Base-by-base conservation (phyloP, 345 rosid species). In the Erodium maritimum region DNA sequence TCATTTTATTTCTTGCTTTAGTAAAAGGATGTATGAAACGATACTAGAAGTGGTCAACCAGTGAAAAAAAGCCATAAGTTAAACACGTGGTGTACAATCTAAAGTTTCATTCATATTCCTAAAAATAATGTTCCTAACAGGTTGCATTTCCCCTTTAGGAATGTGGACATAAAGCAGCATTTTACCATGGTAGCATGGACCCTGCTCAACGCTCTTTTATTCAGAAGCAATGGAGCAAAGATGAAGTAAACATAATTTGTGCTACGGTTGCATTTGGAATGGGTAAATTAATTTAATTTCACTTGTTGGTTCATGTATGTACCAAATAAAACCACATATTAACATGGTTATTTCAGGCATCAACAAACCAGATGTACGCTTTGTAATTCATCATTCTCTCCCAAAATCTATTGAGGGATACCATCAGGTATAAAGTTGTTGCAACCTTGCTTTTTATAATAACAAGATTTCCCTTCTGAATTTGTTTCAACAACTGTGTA, bases 181-280 rank as follows among this genome's bases (percentile, higher is more conserved):
- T 84, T 71, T 93, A 89, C 69, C 99, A 93, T 80, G 99, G 94
- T 48, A 93, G 75, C 75, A 89, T 93, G 88, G 99, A 89, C 64
- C 76, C 91, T 66, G 64, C 78, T 23, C 80, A 85, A 53, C 90
- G 99, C 25, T 63, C 96, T 62, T 79, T 62, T 57, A 67, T 87
- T 64, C 99, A 93, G 74, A 85, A 69, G 76, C 99, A 89, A 75
- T 93, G 99, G 99, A 93, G 99, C 89, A 89, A 89, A 79, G 96
- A 93, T 66, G 96, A 93, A 80, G 66, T 93, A 64, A 93, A 89
- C 67, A 84, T 93, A 64, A 93, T 93, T 62, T 93, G 96, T 74
- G 99, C 99, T 29, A 93, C 99, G 21, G 91, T 93, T 52, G 99
- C 96, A 59, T 93, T 93, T 75, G 99, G 99, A 73, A 93, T 93